Evolutionary conservation across 2,329 filamentous ascomycete genomes (phyloP).

Genomic region (Pseudocercospora crystallina): DNA sequence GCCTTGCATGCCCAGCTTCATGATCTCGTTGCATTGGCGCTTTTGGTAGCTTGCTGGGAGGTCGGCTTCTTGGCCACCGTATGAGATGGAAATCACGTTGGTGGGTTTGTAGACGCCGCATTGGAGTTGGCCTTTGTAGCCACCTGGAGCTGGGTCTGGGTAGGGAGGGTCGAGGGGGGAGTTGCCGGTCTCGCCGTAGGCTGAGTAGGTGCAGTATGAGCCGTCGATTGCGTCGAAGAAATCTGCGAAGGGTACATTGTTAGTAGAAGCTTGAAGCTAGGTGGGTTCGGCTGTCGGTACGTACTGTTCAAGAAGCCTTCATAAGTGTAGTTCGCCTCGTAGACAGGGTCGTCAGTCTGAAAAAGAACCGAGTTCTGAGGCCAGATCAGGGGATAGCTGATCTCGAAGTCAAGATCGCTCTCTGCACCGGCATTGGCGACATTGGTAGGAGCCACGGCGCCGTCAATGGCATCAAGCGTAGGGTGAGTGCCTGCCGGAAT

Average conservation of each 20-base stretch:
- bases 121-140: slow-evolving; percentile 48
- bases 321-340: slow-evolving; percentile 37
- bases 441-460: slow-evolving; percentile 34
- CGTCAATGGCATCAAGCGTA: slow-evolving; percentile 26
- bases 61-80: slow-evolving; percentile 56
- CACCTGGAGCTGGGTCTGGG: slow-evolving; percentile 31
- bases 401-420: slow-evolving; percentile 51
- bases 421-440: slow-evolving; percentile 50
- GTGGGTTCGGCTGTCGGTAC: too few species aligned
- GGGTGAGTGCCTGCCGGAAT: slow-evolving; percentile 27
- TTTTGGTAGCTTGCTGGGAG: slow-evolving; percentile 57
- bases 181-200: slow-evolving; percentile 43
- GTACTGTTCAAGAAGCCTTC: slow-evolving; percentile 40
- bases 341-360: slow-evolving; percentile 45
- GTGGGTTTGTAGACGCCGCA: slow-evolving; percentile 53
- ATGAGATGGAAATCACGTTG: slow-evolving; percentile 61
- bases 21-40: slow-evolving; percentile 46
- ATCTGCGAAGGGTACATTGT: slow-evolving; percentile 9
- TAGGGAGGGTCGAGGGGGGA: slow-evolving; percentile 53
- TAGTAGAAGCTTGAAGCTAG: too few species aligned
- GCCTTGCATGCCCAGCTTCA: slow-evolving; percentile 53
- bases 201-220: slow-evolving; percentile 52
- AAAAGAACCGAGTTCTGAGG: slow-evolving; percentile 52
- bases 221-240: slow-evolving; percentile 51
- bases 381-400: slow-evolving; percentile 52